Base-by-base conservation (phyloP, 1,284 basidiomycete genomes). In the Abortiporus biennis region DNA sequence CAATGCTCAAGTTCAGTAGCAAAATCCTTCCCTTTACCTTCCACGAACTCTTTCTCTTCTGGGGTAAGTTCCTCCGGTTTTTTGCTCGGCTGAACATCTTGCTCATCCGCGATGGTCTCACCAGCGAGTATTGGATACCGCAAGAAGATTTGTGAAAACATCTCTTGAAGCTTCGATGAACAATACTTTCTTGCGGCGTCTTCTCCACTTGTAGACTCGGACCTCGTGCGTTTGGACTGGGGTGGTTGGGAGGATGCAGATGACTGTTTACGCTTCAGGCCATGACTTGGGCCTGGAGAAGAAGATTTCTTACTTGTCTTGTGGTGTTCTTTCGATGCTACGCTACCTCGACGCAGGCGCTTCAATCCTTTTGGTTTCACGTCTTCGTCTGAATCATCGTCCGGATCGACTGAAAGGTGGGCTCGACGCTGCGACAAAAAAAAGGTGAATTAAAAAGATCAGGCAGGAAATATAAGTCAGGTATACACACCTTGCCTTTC, bases 101-200 rank as follows among this genome's bases (percentile, higher is more conserved):
- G 51, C 9, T 71, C 68, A 21, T 54, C 43, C 21, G 67, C 68
- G 38, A 56, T 44, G 27, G 62, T 61, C 52, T 72, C 66, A 45
- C 67, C 62, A n/a, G 45, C 31, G 11, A 63, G 38, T 32, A 75
- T 68, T 19, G 81, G 80, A 61, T 86, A 84, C 45, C 74, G 71
- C 46, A 76, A 52, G 58, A 85, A 90, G 29, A 89, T 78, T 24
- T 77, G 71, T 46, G 66, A 65, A 58, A 88, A 77, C 45, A 86
- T 63, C 43, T 83, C 80, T 47, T 78, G 72, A 50, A 88, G 62
- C 61, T 87, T 87, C 15, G 72, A 72, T 41, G 85, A 65, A 57
- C 86, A 89, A 52, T 86, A 89, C 54, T 80, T 86, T 49, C 87
- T 71, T 0, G 77, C 70, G 9, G 83, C 76, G 53, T 90, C 86